A percentile compares a stretch with the other conserved stretches of the same genome.
These are phyloP conservation scores for Lachnellula cervina DNA, from an alignment of 2,329 filamentous ascomycete species.

Conservation along the genomic window DNA sequence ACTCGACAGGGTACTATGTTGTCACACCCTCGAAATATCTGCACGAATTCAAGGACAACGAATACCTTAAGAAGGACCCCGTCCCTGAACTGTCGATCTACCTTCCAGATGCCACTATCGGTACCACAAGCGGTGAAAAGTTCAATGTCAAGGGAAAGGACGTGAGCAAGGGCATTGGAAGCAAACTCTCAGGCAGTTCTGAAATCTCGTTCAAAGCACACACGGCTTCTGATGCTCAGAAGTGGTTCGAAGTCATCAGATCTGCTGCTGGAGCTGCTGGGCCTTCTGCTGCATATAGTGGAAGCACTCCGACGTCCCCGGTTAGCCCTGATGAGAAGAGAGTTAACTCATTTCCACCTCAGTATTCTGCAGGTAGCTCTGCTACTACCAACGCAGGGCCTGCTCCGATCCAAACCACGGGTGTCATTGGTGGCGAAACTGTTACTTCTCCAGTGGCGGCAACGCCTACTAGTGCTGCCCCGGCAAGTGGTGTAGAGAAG, in stretches of 20 bases:
- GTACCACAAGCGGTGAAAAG: slow-evolving; percentile 67
- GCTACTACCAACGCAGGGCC: slow-evolving; percentile 3
- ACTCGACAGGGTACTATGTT: slow-evolving; percentile 80
- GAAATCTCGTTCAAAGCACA: slow-evolving; percentile 88
- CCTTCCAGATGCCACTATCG: slow-evolving; percentile 82
- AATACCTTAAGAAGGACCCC: slow-evolving; percentile 66
- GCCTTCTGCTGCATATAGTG: slow-evolving; percentile 4
- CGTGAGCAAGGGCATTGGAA: slow-evolving; percentile 70
- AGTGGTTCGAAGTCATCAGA: slow-evolving; percentile 74
- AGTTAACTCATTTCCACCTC: slow-evolving; percentile 12
- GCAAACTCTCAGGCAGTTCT: slow-evolving; percentile 72
- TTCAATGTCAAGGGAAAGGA: slow-evolving; percentile 97
- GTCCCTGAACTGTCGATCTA: slow-evolving; percentile 85
- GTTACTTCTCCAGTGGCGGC: slow-evolving; percentile 23
- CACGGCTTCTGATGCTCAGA: slow-evolving; percentile 70
- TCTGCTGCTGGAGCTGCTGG: slow-evolving; percentile 18
- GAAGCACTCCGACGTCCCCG: slow-evolving; percentile 23
- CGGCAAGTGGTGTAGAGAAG: neutral
- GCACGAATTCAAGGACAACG: slow-evolving; percentile 94
- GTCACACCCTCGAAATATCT: slow-evolving; percentile 83
- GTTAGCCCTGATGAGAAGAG: slow-evolving; percentile 18
- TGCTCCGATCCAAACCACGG: slow-evolving; percentile 23
- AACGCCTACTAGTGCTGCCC: slow-evolving; percentile 8
- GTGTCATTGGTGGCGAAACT: slow-evolving; percentile 21
- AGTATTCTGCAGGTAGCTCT: slow-evolving; percentile 10